Conservation (phyloP, 305 asterid genomes). For the Fraxinus latifolia region DNA sequence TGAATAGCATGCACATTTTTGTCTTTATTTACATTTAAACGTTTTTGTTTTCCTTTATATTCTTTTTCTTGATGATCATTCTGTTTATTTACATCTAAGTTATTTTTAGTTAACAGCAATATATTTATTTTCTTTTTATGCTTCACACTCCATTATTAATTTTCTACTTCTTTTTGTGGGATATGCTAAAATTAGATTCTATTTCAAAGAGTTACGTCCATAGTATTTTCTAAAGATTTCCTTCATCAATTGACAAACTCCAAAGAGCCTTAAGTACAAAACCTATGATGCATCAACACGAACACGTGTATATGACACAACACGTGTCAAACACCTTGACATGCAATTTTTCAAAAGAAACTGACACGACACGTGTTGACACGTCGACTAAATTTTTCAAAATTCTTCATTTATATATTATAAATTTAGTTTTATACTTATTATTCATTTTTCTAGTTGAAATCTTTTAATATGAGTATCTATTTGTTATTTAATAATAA, state of each 20-base stretch:
- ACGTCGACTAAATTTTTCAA: too few relatives aligned
- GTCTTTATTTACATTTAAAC: background rate
- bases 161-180: background rate
- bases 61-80: background rate
- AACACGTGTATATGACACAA: too few relatives aligned
- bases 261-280: background rate
- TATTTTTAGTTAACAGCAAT: background rate
- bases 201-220: background rate
- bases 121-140: background rate
- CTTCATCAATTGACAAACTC: background rate
- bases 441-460: background rate
- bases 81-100: background rate
- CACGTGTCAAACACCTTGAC: background rate
- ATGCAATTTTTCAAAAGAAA: background rate
- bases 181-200: background rate
- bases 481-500: background rate
- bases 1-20: background rate
- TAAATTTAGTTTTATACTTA: too few relatives aligned
- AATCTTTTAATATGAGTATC: background rate
- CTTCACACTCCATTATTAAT: background rate
- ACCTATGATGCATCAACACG: background rate
- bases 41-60: background rate
- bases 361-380: background rate
- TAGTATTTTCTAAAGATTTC: background rate
- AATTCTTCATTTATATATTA: background rate